Percentiles rank a stretch among this genome's conserved stretches.
Evolutionary conservation across 1,284 basidiomycete species (phyloP).

Genomic region (Cutaneotrichosporon mucoides): DNA sequence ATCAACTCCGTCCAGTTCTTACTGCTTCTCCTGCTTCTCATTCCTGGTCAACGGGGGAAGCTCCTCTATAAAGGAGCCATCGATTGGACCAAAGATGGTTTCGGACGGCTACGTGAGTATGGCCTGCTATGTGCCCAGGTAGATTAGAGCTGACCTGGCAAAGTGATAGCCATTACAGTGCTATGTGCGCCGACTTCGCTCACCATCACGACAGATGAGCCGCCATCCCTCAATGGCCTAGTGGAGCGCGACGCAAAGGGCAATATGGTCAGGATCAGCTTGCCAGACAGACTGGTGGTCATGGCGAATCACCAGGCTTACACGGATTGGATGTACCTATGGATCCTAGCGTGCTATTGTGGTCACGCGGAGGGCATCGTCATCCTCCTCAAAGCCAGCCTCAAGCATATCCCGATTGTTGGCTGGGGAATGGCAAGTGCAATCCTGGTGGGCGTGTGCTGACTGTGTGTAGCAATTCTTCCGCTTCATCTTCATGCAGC

Average conservation of each 20-base stretch:
- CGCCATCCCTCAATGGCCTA: constrained; percentile 40
- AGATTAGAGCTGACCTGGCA: not conserved
- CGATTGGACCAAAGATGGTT: constrained; percentile 74
- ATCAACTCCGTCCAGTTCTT: constrained; percentile 69
- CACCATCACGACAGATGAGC: constrained; percentile 57
- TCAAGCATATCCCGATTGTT: constrained; percentile 80
- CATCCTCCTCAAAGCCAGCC: constrained; percentile 83
- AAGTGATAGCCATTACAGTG: constrained; percentile 54
- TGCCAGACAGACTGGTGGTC: constrained; percentile 72
- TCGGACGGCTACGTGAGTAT: constrained; percentile 65
- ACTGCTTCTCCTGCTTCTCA: constrained; percentile 56
- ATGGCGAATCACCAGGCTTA: constrained; percentile 84
- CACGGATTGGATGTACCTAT: constrained; percentile 80
- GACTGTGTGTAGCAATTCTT: constrained; percentile 64
- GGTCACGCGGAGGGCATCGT: constrained; percentile 63
- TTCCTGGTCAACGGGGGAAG: constrained; percentile 41
- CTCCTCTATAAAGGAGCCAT: constrained; percentile 63
- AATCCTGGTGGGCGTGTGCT: not conserved
- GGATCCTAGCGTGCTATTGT: constrained; percentile 77
- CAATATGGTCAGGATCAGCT: constrained; percentile 58
- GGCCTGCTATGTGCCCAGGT: not conserved
- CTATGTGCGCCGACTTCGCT: constrained; percentile 77
- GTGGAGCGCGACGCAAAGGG: constrained; percentile 58
- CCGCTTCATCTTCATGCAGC: constrained; percentile 80
- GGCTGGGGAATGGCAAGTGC: constrained; percentile 57